Conservation (phyloP, 2,329 filamentous ascomycete species). For the Ceratocystis cubensis region DNA sequence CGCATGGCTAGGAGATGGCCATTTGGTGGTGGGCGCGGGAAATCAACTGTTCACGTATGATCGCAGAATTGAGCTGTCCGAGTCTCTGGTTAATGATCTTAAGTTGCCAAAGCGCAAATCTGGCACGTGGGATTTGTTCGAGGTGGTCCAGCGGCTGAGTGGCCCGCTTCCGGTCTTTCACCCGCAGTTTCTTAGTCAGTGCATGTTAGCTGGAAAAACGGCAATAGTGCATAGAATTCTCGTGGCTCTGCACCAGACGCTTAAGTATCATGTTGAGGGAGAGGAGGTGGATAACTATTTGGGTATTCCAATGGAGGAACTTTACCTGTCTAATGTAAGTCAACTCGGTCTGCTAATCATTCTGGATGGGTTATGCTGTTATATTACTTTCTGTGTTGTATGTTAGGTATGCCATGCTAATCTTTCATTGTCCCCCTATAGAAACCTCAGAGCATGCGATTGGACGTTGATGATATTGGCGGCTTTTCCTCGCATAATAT, state of each 20-base stretch:
- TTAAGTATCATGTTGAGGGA: conserved; percentile 75
- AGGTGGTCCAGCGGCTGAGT: conserved; percentile 72
- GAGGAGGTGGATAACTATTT: conserved; percentile 70
- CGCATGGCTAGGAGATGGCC: conserved; percentile 75
- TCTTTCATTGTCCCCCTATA: background rate
- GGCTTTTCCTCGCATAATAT: conserved; percentile 10
- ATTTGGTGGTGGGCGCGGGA: conserved; percentile 76
- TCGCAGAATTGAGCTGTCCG: conserved; percentile 54
- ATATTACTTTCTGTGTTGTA: conserved; percentile 12
- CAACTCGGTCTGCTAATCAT: conserved; percentile 23
- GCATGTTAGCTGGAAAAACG: conserved; percentile 68
- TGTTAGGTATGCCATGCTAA: background rate
- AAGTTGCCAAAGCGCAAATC: conserved; percentile 37
- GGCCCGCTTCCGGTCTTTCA: conserved; percentile 83
- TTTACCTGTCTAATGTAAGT: conserved; percentile 33
- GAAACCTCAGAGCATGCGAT: conserved; percentile 6
- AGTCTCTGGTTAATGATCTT: conserved; percentile 43
- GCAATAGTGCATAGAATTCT: conserved; percentile 59
- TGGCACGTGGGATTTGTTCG: conserved; percentile 58
- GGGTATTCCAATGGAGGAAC: conserved; percentile 49
- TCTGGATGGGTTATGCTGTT: background rate
- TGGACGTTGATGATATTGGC: conserved; percentile 10
- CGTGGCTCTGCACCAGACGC: conserved; percentile 54
- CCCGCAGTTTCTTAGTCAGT: conserved; percentile 79
- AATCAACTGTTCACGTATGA: conserved; percentile 84